Evolutionary conservation across 306 rosid species (phyloP).

Genomic region (Begonia fuchsioides): DNA sequence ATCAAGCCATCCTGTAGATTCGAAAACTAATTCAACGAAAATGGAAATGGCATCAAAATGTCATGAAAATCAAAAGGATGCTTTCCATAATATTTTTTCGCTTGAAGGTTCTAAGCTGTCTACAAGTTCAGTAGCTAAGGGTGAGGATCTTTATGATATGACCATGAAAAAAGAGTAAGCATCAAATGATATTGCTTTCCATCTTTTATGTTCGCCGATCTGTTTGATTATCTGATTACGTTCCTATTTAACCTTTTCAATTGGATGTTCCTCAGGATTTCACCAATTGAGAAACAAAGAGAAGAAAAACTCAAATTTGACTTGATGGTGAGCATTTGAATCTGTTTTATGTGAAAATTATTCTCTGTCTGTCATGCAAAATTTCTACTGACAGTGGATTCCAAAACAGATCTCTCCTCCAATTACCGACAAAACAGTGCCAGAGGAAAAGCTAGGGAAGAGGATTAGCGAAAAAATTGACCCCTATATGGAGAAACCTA

Average conservation of each 20-base stretch:
- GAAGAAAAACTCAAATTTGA: conserved; percentile 42
- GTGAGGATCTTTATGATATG: background rate
- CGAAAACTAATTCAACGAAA: conserved; percentile 11
- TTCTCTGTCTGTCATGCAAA: conserved; percentile 6
- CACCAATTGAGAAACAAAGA: conserved; percentile 19
- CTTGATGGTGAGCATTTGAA: conserved; percentile 49
- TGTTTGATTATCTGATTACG: background rate
- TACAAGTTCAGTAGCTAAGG: too few relatives aligned
- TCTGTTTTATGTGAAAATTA: conserved; percentile 2
- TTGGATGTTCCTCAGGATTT: conserved; percentile 22
- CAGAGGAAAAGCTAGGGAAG: conserved; percentile 20
- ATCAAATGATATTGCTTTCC: background rate
- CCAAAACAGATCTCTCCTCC: conserved; percentile 42
- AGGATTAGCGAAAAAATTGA: conserved; percentile 13
- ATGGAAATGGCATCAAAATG: conserved; percentile 4
- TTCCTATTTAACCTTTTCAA: conserved; percentile 6
- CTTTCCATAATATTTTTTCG: background rate
- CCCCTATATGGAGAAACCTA: conserved; percentile 23
- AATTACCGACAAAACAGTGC: conserved; percentile 13
- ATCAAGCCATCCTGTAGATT: conserved; percentile 16
- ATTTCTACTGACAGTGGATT: conserved; percentile 15
- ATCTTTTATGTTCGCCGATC: background rate
- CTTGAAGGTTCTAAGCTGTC: too few relatives aligned
- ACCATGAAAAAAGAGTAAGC: too few relatives aligned
- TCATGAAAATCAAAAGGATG: background rate